Percentiles rank a stretch among this genome's conserved stretches.
Evolutionary conservation across 1,284 basidiomycete genomes (phyloP).

Genomic region (Puccinia triticina): DNA sequence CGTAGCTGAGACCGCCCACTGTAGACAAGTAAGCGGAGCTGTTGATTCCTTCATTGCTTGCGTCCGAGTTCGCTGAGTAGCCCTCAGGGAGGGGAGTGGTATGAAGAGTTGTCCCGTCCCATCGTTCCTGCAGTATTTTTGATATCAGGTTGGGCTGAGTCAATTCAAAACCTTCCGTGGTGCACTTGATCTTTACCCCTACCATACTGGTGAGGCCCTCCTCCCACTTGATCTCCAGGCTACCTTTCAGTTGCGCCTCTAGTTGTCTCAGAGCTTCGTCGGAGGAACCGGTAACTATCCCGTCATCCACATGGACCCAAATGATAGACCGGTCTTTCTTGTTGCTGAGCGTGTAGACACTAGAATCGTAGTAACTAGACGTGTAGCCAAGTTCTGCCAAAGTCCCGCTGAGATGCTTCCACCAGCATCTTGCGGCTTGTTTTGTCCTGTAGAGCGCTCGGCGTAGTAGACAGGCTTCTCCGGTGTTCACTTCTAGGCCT

Average conservation of each 20-base stretch:
- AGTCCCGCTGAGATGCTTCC: background rate
- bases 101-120: background rate
- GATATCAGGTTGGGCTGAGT: background rate
- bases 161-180: background rate
- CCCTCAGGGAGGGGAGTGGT: background rate
- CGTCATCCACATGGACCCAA: slow-evolving; percentile 20
- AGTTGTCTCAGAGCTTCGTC: background rate
- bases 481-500: too few species aligned
- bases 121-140: background rate
- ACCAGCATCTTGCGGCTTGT: slow-evolving; percentile 17
- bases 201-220: background rate
- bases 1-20: background rate
- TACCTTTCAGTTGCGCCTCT: background rate
- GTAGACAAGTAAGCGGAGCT: background rate
- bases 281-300: background rate
- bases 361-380: background rate
- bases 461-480: background rate
- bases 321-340: background rate
- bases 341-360: background rate
- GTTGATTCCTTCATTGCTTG: background rate
- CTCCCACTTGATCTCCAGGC: slow-evolving; percentile 4
- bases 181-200: too few species aligned
- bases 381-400: background rate
- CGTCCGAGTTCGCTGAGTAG: background rate
- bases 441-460: slow-evolving; percentile 4